phyloP scores from a whole-genome alignment of 768 basidiomycete genomes.

The Suillus discolor region DNA sequence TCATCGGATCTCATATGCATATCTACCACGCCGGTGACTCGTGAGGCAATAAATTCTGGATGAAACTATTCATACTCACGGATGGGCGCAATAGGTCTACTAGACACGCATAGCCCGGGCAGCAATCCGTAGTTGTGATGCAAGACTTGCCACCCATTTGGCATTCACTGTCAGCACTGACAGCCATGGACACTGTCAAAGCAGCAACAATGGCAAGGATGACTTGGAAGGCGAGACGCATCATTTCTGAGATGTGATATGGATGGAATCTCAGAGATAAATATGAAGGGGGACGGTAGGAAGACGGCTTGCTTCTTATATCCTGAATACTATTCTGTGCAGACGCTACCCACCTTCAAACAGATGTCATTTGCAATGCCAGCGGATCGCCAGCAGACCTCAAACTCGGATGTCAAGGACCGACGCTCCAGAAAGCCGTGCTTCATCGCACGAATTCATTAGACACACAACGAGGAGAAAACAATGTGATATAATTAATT shows the following conservation, averaged over 20 bases:
- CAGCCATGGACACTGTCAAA: not conserved
- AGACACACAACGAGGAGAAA: no score
- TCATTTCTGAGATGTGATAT: not conserved
- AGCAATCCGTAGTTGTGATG: not conserved
- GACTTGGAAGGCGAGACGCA: not conserved
- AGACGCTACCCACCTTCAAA: no score
- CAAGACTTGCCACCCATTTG: not conserved
- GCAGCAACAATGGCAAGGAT: not conserved
- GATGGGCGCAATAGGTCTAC: not conserved
- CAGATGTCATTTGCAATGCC: not conserved
- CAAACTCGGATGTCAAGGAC: no score
- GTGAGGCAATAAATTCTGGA: not conserved
- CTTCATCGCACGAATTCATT: no score
- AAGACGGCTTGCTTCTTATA: not conserved
- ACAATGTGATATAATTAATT: no score
- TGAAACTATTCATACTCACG: not conserved
- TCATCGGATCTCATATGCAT: no score
- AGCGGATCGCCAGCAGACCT: not conserved
- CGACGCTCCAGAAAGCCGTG: no score
- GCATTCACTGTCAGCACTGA: not conserved
- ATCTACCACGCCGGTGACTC: no score
- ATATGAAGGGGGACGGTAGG: no score
- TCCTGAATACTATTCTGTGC: no score
- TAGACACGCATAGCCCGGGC: not conserved
- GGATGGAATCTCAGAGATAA: no score